Conservation (phyloP, 2,329 filamentous ascomycete genomes). For the Myriangium duriaei region DNA sequence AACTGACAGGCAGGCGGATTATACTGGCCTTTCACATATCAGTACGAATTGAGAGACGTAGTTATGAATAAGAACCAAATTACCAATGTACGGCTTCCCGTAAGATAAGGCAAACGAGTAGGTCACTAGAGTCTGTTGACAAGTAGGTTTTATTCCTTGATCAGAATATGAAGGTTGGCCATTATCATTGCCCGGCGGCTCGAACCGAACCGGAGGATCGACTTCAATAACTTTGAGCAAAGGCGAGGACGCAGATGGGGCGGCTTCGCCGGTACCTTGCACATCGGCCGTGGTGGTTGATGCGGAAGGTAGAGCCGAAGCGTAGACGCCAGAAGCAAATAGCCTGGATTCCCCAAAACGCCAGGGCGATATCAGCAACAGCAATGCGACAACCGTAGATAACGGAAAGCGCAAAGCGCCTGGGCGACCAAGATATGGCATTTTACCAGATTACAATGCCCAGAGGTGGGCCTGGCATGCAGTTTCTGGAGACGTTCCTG, state of each 20-base stretch:
- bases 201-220: conserved; percentile 50
- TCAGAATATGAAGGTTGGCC: conserved; percentile 18
- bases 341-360: background rate
- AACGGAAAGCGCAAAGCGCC: too few relatives aligned
- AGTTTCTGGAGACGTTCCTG: too few relatives aligned
- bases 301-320: background rate
- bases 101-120: conserved; percentile 63
- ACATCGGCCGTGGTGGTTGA: background rate
- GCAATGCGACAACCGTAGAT: background rate
- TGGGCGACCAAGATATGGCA: too few relatives aligned
- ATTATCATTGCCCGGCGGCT: conserved; percentile 24
- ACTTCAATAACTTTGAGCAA: conserved; percentile 56
- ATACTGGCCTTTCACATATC: conserved; percentile 41
- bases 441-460: too few relatives aligned
- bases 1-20: conserved; percentile 56
- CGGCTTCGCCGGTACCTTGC: background rate
- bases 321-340: background rate
- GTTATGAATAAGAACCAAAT: too few relatives aligned
- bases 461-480: too few relatives aligned
- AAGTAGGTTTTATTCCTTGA: conserved; percentile 23
- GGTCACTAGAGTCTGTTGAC: conserved; percentile 51
- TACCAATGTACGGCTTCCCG: conserved; percentile 59
- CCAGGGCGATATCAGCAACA: background rate
- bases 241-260: background rate
- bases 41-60: background rate